These are phyloP conservation scores for Citeromyces matritensis DNA, from an alignment of 805 yeast species.

Conservation along the genomic window DNA sequence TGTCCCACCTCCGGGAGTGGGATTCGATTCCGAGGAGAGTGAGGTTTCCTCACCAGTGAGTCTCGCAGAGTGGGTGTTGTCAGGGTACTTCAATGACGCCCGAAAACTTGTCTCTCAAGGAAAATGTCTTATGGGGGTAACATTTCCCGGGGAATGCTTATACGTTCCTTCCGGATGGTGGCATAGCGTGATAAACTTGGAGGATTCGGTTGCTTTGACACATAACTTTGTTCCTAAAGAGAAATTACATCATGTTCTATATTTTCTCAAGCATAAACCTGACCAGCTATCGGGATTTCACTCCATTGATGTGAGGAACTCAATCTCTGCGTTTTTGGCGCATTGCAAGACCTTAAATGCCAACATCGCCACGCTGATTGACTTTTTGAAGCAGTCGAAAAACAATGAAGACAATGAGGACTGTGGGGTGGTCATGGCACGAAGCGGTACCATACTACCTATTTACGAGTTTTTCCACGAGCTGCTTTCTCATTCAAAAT, in stretches of 20 bases:
- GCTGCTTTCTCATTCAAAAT: no score
- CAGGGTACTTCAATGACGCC: conserved; percentile 68
- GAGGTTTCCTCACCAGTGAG: conserved; percentile 91
- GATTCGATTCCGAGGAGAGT: conserved; percentile 59
- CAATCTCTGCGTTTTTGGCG: no score
- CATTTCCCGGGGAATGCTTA: conserved; percentile 72
- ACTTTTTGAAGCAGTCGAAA: conserved; percentile 6
- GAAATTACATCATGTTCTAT: conserved; percentile 43
- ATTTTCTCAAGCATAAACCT: conserved; percentile 50
- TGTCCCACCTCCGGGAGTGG: conserved; percentile 73
- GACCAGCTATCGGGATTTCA: conserved; percentile 75
- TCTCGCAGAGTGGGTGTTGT: conserved; percentile 78
- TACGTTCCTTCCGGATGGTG: conserved; percentile 97
- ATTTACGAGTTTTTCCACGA: conserved; percentile 46
- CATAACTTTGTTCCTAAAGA: conserved; percentile 73
- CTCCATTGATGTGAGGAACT: conserved; percentile 29
- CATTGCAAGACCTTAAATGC: no score
- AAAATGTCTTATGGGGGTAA: conserved; percentile 48
- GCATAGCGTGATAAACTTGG: conserved; percentile 84
- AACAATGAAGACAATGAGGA: conserved; percentile 32
- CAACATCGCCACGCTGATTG: conserved; percentile 9
- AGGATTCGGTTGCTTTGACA: conserved; percentile 74
- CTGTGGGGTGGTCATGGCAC: conserved; percentile 53
- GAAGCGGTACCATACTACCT: conserved; percentile 24
- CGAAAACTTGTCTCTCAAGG: conserved; percentile 29